Evolutionary conservation across 75 land plant species (phyloP).

Genomic region (Sequoia sempervirens): DNA sequence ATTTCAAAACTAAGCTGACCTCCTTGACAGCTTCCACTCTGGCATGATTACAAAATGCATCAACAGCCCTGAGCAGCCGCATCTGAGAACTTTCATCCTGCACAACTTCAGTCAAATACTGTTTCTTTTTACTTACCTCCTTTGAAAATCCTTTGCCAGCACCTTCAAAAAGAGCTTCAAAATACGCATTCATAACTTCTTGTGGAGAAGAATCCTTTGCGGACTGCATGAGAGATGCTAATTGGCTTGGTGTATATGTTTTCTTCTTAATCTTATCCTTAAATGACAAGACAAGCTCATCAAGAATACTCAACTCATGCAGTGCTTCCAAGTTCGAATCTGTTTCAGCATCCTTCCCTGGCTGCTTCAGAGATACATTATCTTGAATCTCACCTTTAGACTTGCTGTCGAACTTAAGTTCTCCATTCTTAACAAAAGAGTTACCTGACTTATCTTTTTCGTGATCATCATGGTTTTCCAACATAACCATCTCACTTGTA

Average conservation of each 20-base stretch:
- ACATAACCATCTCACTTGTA: constrained; percentile 93
- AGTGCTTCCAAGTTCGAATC: constrained; percentile 17
- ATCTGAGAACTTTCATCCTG: constrained; percentile 62
- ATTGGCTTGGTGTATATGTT: constrained; percentile 42
- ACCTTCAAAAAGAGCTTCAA: constrained; percentile 73
- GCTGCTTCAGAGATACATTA: constrained; percentile 12
- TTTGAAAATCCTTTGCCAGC: constrained; percentile 70
- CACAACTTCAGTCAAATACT: constrained; percentile 47
- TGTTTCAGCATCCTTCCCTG: constrained; percentile 10
- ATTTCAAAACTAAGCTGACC: constrained; percentile 63
- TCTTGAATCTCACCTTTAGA: constrained; percentile 8
- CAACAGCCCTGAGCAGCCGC: constrained; percentile 58
- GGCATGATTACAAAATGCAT: constrained; percentile 45
- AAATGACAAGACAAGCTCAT: constrained; percentile 39
- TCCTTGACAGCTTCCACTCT: constrained; percentile 59
- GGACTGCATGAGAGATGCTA: constrained; percentile 29
- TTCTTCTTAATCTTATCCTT: constrained; percentile 51
- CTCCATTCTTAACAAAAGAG: constrained; percentile 13
- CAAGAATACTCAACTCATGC: constrained; percentile 19
- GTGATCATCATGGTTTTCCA: constrained; percentile 35
- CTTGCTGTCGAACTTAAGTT: constrained; percentile 4
- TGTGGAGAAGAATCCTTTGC: constrained; percentile 30
- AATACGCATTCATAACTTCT: constrained; percentile 60
- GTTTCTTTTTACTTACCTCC: constrained; percentile 67
- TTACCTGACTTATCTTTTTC: constrained; percentile 23